Base-by-base conservation (phyloP, 768 basidiomycete species). In the Suillus occidentalis region DNA sequence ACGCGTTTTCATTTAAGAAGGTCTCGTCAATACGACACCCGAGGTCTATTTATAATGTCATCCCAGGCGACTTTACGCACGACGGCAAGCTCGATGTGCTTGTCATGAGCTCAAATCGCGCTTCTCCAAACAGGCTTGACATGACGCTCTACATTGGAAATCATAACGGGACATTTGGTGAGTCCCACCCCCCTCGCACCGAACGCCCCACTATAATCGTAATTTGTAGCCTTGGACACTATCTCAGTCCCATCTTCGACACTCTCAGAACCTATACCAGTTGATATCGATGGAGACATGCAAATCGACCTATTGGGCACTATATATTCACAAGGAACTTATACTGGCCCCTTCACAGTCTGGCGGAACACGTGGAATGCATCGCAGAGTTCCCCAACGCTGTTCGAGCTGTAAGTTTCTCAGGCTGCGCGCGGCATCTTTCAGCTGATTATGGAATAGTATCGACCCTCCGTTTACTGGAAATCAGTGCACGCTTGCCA, bases 31-130 rank as follows among this genome's bases (percentile, higher is more conserved):
- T 92, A 69, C 81, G 76, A 60, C 89, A 92, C 77, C 76, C 84
- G 8, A 68, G 74, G 34, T 81, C 80, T 37, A 82, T 97, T 25
- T 78, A 85, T 66, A 97, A 97, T 72, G 89, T 96, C 60, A 85
- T 99, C 12, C 95, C 96, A 0, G 94, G 92, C 25, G 97, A 99
- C 78, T 97, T 91, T 72, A 91, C 95, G 31, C 91, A 95, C 72
- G 91, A 95, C 63, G 97, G 97, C 37, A 89, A 87, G 70, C 83
- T 99, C 5, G 97, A 99, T 76, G 72, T 97, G 2, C 85, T 99
- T 2, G 86, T 99, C 55, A 95, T 98, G 92, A 86, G 89, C 50
- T 81, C 87, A 63, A 82, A 83, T 67, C 18, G 39, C 16, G 75
- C 72, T 59, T 79, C 70, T 50, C 80, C 68, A 60, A 81, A 71